phyloP scores from a whole-genome alignment of 2,329 filamentous ascomycete species.

The Cladophialophora immunda region DNA sequence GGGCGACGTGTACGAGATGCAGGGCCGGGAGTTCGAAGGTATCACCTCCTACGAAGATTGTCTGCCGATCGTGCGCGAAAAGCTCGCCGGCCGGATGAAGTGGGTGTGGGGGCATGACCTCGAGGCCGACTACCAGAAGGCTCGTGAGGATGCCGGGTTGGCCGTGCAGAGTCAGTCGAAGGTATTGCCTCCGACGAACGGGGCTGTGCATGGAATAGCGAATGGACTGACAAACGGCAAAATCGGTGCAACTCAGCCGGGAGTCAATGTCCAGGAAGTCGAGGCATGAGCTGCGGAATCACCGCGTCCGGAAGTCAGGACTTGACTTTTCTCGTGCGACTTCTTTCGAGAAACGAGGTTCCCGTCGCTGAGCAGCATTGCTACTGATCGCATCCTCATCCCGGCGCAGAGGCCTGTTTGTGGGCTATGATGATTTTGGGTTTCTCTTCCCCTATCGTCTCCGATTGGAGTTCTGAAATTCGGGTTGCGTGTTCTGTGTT shows the following conservation, averaged over 20 bases:
- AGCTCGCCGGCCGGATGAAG: slow-evolving; percentile 43
- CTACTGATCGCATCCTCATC: neutral
- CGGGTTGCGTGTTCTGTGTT: neutral
- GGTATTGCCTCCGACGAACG: neutral
- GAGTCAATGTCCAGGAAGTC: slow-evolving; percentile 12
- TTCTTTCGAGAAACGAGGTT: neutral
- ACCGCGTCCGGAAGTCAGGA: neutral
- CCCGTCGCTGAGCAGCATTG: neutral
- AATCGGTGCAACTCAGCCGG: neutral
- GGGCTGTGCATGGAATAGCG: neutral
- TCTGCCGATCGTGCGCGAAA: slow-evolving; percentile 44
- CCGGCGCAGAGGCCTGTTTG: neutral
- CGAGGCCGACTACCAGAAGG: slow-evolving; percentile 39
- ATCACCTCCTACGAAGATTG: slow-evolving; percentile 47
- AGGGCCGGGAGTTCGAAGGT: slow-evolving; percentile 46
- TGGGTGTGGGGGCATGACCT: slow-evolving; percentile 49
- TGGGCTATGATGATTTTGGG: neutral
- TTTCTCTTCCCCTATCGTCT: neutral
- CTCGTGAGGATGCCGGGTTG: slow-evolving; percentile 1
- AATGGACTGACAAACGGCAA: neutral
- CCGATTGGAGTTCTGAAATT: neutral
- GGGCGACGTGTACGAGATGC: slow-evolving; percentile 48
- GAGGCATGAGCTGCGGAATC: neutral
- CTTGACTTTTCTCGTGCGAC: neutral
- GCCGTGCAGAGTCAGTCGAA: neutral